phyloP scores from a whole-genome alignment of 2,329 filamentous ascomycete genomes.

The Diaporthe sp. region DNA sequence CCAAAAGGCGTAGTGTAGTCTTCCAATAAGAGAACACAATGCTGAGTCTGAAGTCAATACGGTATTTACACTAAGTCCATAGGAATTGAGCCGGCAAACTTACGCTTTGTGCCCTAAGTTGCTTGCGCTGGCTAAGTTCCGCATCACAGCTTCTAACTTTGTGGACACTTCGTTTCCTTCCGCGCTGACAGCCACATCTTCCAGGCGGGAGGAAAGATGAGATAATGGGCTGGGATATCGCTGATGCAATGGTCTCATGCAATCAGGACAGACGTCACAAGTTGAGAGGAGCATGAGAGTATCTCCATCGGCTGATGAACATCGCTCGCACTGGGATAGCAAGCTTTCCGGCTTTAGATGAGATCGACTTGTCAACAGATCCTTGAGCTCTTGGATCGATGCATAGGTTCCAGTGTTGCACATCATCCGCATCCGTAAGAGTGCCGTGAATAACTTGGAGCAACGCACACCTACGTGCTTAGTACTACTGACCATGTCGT shows the following conservation, averaged over 20 bases:
- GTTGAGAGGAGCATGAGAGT: not conserved
- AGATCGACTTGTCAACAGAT: not conserved
- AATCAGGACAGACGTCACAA: slow-evolving; percentile 13
- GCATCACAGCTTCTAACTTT: slow-evolving; percentile 50
- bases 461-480: not conserved
- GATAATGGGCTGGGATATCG: not conserved
- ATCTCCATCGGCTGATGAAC: not conserved
- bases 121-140: slow-evolving; percentile 45
- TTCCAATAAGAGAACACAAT: slow-evolving; percentile 63
- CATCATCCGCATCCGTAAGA: slow-evolving; percentile 22
- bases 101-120: slow-evolving; percentile 27
- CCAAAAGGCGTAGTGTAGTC: slow-evolving; percentile 54
- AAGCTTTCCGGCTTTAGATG: not conserved
- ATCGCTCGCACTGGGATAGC: not conserved
- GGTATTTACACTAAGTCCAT: not conserved
- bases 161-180: slow-evolving; percentile 46
- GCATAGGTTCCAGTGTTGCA: slow-evolving; percentile 10
- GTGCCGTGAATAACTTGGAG: slow-evolving; percentile 4
- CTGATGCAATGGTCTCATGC: slow-evolving; percentile 7
- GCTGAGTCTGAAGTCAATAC: slow-evolving; percentile 44
- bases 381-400: not conserved
- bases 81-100: not conserved
- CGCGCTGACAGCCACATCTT: not conserved
- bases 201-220: not conserved
- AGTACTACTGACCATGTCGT: slow-evolving; percentile 13